Conservation (phyloP, 176 grass and related monocot species). For the Tuctoria greenei region DNA sequence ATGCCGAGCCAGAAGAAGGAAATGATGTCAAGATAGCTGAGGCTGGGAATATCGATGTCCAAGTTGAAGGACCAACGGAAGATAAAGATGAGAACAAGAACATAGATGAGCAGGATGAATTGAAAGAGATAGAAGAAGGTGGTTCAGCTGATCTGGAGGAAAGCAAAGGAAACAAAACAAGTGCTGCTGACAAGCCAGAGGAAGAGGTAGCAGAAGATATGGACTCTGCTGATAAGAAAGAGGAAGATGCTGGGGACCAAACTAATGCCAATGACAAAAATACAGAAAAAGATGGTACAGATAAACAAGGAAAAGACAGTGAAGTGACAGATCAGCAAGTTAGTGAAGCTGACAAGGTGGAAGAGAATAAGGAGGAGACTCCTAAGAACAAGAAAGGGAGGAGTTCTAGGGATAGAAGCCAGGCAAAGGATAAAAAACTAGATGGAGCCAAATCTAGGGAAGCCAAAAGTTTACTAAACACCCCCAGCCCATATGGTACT, state of each 20-base stretch:
- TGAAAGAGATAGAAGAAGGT: slow-evolving; percentile 26
- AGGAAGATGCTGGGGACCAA: neutral
- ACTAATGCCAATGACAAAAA: neutral
- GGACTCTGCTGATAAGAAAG: slow-evolving; percentile 32
- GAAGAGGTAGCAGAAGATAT: slow-evolving; percentile 37
- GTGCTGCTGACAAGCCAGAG: slow-evolving; percentile 24
- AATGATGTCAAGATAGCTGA: slow-evolving; percentile 43
- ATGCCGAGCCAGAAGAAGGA: slow-evolving; percentile 4
- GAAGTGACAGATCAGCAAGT: neutral
- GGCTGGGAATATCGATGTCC: neutral
- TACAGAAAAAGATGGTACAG: neutral
- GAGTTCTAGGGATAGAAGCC: slow-evolving; percentile 56
- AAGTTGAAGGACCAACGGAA: slow-evolving; percentile 32
- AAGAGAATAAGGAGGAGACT: slow-evolving; percentile 55
- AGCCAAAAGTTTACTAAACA: slow-evolving; percentile 51
- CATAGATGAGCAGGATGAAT: slow-evolving; percentile 24
- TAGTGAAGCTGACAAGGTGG: slow-evolving; percentile 35
- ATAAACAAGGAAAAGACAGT: neutral
- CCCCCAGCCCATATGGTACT: slow-evolving; percentile 46
- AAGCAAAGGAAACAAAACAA: slow-evolving; percentile 25
- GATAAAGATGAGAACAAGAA: slow-evolving; percentile 28
- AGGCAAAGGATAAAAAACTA: slow-evolving; percentile 51
- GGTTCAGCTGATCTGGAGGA: slow-evolving; percentile 9
- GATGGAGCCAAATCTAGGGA: slow-evolving; percentile 51
- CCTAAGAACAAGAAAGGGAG: slow-evolving; percentile 68